Evolutionary conservation across 768 basidiomycete species (phyloP).

Genomic region (Collybia nuda): DNA sequence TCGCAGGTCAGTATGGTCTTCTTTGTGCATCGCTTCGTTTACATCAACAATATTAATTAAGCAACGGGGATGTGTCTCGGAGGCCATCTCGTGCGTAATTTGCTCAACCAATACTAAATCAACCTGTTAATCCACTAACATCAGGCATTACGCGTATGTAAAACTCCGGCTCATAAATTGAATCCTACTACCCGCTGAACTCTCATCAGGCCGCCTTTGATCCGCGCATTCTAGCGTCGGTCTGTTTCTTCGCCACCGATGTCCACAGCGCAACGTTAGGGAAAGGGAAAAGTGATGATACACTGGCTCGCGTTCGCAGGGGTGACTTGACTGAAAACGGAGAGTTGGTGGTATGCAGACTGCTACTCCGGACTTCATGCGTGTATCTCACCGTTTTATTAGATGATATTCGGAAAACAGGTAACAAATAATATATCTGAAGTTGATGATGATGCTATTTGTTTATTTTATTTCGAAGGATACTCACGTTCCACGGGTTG

Average conservation of each 20-base stretch:
- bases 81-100: conserved; percentile 68
- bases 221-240: conserved; percentile 73
- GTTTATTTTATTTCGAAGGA: conserved; percentile 47
- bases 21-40: conserved; percentile 10
- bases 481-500: conserved; percentile 88
- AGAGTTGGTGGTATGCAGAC: conserved; percentile 70
- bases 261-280: conserved; percentile 88
- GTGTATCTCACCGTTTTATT: neutral
- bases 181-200: neutral
- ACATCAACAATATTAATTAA: conserved; percentile 21
- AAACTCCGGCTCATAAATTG: neutral
- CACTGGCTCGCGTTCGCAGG: conserved; percentile 66
- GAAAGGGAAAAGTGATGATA: conserved; percentile 80
- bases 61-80: conserved; percentile 92
- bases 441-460: neutral
- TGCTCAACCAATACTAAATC: neutral
- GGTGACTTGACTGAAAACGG: conserved; percentile 80
- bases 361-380: neutral
- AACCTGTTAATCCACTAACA: neutral
- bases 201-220: conserved; percentile 80
- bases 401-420: conserved; percentile 98
- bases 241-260: conserved; percentile 96
- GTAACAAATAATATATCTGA: conserved; percentile 33
- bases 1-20: conserved; percentile 58
- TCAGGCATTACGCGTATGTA: conserved; percentile 42